phyloP scores from a whole-genome alignment of 1,284 basidiomycete genomes.

The Laetiporus sulphureus region DNA sequence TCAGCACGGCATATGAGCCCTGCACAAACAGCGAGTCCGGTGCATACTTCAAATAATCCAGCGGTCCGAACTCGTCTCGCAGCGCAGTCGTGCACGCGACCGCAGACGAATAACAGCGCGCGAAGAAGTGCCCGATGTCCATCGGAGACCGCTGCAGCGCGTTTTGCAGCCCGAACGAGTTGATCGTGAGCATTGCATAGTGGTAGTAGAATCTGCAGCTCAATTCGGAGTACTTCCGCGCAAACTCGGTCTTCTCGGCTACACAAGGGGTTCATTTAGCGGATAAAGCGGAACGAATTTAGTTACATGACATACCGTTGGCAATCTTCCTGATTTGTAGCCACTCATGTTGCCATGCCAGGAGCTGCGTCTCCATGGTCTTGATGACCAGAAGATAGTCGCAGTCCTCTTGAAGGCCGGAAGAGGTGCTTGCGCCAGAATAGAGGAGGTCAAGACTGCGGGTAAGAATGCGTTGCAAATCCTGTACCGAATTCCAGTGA shows the following conservation, averaged over 20 bases:
- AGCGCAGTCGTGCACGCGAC: constrained; percentile 62
- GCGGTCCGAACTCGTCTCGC: constrained; percentile 71
- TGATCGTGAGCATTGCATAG: constrained; percentile 82
- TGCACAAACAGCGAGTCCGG: constrained; percentile 92
- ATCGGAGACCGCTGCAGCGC: constrained; percentile 72
- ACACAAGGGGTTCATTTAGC: neutral
- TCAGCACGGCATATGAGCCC: constrained; percentile 83
- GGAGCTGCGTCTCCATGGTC: constrained; percentile 77
- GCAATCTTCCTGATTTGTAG: constrained; percentile 20
- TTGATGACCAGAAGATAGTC: constrained; percentile 84
- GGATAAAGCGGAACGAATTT: neutral
- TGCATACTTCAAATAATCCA: constrained; percentile 76
- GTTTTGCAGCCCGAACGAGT: constrained; percentile 94
- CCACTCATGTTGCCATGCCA: constrained; percentile 67
- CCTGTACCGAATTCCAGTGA: constrained; percentile 34
- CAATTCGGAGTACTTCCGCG: constrained; percentile 40
- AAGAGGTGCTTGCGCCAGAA: constrained; percentile 74
- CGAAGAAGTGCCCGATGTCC: constrained; percentile 84
- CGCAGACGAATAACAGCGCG: constrained; percentile 75
- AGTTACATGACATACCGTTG: constrained; percentile 6
- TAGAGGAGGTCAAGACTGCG: constrained; percentile 88
- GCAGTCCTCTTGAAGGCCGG: constrained; percentile 81
- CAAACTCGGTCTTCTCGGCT: constrained; percentile 13
- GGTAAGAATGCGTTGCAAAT: constrained; percentile 82
- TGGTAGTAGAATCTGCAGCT: constrained; percentile 75